Percentiles rank a stretch among this genome's conserved stretches.
phyloP scores from a whole-genome alignment of 768 basidiomycete species.

The Lactifluus pinguis region DNA sequence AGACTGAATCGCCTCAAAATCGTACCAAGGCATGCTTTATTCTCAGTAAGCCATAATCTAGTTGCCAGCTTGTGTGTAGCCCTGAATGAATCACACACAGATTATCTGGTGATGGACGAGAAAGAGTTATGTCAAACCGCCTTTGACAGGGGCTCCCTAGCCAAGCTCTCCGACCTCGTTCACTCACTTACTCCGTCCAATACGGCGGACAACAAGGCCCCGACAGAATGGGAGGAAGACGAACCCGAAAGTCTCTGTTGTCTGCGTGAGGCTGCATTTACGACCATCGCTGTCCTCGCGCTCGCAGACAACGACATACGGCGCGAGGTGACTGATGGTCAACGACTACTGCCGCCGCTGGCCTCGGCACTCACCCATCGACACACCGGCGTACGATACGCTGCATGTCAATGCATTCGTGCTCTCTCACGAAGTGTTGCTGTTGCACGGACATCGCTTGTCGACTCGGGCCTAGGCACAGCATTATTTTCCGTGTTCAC shows the following conservation, averaged over 20 bases:
- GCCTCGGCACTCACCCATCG: conserved; percentile 48
- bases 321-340: conserved; percentile 51
- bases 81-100: conserved; percentile 25
- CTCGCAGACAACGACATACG: conserved; percentile 70
- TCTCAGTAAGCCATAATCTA: conserved; percentile 42
- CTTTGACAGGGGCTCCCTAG: conserved; percentile 58
- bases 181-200: conserved; percentile 42
- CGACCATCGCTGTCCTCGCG: conserved; percentile 60
- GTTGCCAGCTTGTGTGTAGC: not conserved
- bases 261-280: conserved; percentile 70
- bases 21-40: conserved; percentile 68
- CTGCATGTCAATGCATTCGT: conserved; percentile 78
- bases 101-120: conserved; percentile 66
- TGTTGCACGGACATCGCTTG: conserved; percentile 74
- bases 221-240: conserved; percentile 54
- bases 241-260: conserved; percentile 50
- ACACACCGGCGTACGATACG: conserved; percentile 70
- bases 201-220: conserved; percentile 26
- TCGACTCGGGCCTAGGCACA: conserved; percentile 73
- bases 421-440: conserved; percentile 72
- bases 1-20: conserved; percentile 33
- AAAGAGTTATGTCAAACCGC: conserved; percentile 56
- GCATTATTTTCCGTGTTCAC: conserved; percentile 53
- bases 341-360: conserved; percentile 46
- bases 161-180: conserved; percentile 43